Conservation (phyloP, 108 stramenopile species). For the Parietichytrium sp. region DNA sequence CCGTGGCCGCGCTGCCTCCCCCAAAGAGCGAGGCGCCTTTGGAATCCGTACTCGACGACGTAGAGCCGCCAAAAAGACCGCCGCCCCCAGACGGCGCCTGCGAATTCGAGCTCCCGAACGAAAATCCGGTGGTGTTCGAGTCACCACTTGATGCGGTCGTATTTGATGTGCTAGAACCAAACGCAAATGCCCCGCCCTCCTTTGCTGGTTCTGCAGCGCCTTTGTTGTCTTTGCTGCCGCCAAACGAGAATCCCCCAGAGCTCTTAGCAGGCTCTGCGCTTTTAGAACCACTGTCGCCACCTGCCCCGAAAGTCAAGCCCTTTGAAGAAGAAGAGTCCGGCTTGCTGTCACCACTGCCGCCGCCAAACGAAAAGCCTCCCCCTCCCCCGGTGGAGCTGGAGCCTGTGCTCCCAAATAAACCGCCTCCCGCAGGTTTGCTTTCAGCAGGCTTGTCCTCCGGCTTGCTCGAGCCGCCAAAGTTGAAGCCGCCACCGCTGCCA, state of each 20-base stretch:
- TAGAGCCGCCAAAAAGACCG: background rate
- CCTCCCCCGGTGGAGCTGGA: background rate
- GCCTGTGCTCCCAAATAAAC: background rate
- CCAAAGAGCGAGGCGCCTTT: background rate
- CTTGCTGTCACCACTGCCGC: background rate
- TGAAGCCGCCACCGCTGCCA: background rate
- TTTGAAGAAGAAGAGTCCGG: too few relatives aligned
- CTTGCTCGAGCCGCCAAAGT: background rate
- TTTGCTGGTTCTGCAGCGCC: background rate
- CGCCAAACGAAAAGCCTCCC: background rate
- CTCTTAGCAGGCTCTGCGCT: background rate
- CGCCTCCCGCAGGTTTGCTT: background rate
- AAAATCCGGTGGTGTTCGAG: background rate
- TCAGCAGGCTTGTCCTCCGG: background rate
- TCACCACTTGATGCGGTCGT: background rate
- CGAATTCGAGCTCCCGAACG: background rate
- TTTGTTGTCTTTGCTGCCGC: too few relatives aligned
- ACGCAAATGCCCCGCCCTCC: background rate
- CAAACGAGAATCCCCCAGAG: background rate
- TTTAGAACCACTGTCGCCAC: background rate
- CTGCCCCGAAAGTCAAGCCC: too few relatives aligned
- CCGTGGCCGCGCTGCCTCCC: background rate
- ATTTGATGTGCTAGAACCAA: background rate
- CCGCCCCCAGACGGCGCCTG: background rate
- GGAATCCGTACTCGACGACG: background rate